These are phyloP conservation scores for Hyaloperonospora brassicae DNA, from an alignment of 352 stramenopile species.

Conservation along the genomic window DNA sequence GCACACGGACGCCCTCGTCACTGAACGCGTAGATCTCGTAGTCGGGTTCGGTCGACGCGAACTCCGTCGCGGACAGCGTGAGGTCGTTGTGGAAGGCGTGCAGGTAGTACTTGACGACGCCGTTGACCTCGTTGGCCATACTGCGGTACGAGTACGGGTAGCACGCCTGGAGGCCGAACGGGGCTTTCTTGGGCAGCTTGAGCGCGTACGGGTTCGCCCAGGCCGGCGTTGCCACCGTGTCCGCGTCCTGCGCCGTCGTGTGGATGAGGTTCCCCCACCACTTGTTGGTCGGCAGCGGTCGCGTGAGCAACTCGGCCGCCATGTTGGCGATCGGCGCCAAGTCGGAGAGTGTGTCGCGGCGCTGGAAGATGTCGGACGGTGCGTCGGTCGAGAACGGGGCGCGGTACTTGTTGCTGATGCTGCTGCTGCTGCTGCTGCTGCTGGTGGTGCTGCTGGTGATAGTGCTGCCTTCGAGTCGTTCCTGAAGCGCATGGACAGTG, in stretches of 20 bases:
- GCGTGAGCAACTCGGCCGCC: conserved; percentile 34
- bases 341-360: conserved; percentile 36
- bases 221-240: conserved; percentile 43
- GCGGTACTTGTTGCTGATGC: conserved; percentile 32
- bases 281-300: conserved; percentile 72
- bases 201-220: conserved; percentile 75
- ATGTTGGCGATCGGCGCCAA: conserved; percentile 64
- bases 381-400: conserved; percentile 43
- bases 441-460: too few relatives aligned
- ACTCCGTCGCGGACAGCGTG: conserved; percentile 59
- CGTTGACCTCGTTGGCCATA: conserved; percentile 39
- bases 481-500: conserved; percentile 14
- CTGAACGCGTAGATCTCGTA: conserved; percentile 69
- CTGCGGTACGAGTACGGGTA: conserved; percentile 63
- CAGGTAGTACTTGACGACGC: conserved; percentile 56
- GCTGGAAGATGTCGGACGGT: conserved; percentile 48
- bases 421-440: too few relatives aligned
- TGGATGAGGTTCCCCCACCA: conserved; percentile 79
- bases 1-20: conserved; percentile 52
- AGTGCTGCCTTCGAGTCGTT: conserved; percentile 6
- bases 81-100: conserved; percentile 67
- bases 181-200: conserved; percentile 42
- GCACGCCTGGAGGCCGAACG: conserved; percentile 50
- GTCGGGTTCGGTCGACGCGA: conserved; percentile 36
- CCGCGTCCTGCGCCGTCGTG: conserved; percentile 34